Evolutionary conservation across 2,329 filamentous ascomycete species (phyloP), one percentile per base, ranked within the genome.

Genomic region (Penicillium sp.): DNA sequence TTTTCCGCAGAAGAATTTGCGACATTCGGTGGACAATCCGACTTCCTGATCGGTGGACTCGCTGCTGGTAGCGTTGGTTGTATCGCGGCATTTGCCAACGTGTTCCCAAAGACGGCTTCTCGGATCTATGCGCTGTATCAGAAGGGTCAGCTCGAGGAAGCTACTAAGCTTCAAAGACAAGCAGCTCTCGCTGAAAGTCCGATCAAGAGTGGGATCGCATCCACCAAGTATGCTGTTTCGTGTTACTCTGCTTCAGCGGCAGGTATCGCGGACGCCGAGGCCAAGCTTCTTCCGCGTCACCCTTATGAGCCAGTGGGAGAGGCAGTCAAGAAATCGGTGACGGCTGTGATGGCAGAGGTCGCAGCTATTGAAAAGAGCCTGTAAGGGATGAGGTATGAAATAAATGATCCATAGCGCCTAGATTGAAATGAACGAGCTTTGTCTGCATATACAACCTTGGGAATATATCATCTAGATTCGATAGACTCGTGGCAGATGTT

Each of bases 11-110:
- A 82, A 2, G 71, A 80, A 11, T 92, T 92, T 67, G 83, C 87
- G 1, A 83, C 86, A 0, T 91, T 85, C 65, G 88, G 87, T 1
- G 90, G 90, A 0, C 88, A 91, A 74, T 85, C 84, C 2, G 89
- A 92, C 67, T 91, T 90, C 70, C 72, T 91, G 41, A 75, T 86
- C 27, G 82, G 79, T 1, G 83, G 82, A 0, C 65, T 86, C 9
- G 77, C 78, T 2, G 76, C 79, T 9, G 83, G 84, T 1, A 79
- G 76, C 37, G 79, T 79, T 1, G 83, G 84, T 1, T 84, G 82
- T 59, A 83, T 86, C 35, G 79, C 82, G 2, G 82, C 80, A 0
- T 85, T 86, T 63, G 81, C 79, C 31, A 85, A 85, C 59, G 75
- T 84, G 1, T 84, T 84, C 57, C 83, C 82, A 0, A 82, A 80